A percentile compares a stretch with the other conserved stretches of the same genome.
phyloP scores from a whole-genome alignment of 2,329 filamentous ascomycete genomes.

The Beauveria australis region DNA sequence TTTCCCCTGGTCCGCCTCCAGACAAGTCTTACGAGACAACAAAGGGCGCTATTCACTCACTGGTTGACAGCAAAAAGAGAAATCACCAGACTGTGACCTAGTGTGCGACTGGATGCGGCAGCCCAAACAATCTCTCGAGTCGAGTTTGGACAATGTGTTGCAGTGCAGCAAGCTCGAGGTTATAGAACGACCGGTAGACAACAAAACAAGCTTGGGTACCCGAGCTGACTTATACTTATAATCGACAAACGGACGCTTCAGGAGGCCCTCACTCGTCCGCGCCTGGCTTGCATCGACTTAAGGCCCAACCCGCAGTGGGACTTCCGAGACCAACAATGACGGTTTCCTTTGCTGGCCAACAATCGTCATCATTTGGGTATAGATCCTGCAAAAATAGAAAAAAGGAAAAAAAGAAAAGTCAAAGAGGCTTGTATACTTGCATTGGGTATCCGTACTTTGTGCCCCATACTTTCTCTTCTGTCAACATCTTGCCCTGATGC shows the following conservation, averaged over 20 bases:
- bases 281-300: conserved; percentile 10
- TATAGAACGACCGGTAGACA: neutral
- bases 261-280: conserved; percentile 18
- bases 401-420: conserved; percentile 11
- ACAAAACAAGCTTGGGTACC: conserved; percentile 17
- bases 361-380: conserved; percentile 8
- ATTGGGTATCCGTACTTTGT: conserved; percentile 33
- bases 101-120: neutral
- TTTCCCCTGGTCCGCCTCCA: neutral
- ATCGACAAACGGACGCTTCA: conserved; percentile 16
- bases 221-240: conserved; percentile 32
- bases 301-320: conserved; percentile 12
- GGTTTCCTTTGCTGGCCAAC: conserved; percentile 8
- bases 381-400: neutral
- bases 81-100: neutral
- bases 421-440: conserved; percentile 27
- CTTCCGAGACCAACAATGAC: conserved; percentile 12
- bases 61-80: neutral
- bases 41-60: conserved; percentile 1
- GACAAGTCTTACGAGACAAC: neutral
- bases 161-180: neutral
- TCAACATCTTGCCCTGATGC: conserved; percentile 20
- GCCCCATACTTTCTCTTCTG: conserved; percentile 23
- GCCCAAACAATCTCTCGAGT: neutral
- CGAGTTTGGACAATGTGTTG: neutral